Base-by-base conservation (phyloP, 1,284 basidiomycete species). In the Sphagnurus paluster region DNA sequence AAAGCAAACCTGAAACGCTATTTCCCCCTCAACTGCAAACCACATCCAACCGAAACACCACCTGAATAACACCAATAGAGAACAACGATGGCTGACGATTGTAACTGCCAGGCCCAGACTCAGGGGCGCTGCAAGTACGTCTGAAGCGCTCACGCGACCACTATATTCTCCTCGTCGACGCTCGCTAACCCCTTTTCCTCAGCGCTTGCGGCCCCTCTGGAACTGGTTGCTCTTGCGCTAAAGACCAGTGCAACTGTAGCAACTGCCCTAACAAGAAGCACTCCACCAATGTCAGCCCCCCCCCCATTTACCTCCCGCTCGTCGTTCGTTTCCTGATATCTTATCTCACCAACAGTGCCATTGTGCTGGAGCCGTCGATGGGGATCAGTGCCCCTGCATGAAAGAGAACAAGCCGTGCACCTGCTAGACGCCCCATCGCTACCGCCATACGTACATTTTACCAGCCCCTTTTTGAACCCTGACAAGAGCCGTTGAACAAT, bases 251-350 rank as follows among this genome's bases (percentile, higher is more conserved):
- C 48, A 56, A 63, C 42, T 71, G 69, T 46, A 55, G 55, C 6
- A 53, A 67, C 24, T 71, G 69, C 52, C 35, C 44, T 6, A 71
- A 71, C 49, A 71, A 69, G 54, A 56, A 54, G 2, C 69, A 70
- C 49, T 64, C 66, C 23, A 51, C 49, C 13, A 59, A 64, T 47
- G 69, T 69, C 14, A 28, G 38, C 20, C 38, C 7, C 13, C 13
- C 13, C 35, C 13, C 20, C 14, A 14, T 24, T 11, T 19, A 4
- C 7, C 4, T 23, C 13, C 16, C 4, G 16, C 4, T 34, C 52
- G 13, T 9, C 6, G 5, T 11, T 10, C 16, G 2, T 17, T 23
- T 21, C 16, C 30, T 33, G n/a, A 30, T 14, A 29, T 17, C 0
- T 0, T 7, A 13, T 8, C 16, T 2, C 5, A 25, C 5, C 35